These are phyloP conservation scores for Suillus plorans DNA, from an alignment of 768 basidiomycete genomes.

Conservation along the genomic window DNA sequence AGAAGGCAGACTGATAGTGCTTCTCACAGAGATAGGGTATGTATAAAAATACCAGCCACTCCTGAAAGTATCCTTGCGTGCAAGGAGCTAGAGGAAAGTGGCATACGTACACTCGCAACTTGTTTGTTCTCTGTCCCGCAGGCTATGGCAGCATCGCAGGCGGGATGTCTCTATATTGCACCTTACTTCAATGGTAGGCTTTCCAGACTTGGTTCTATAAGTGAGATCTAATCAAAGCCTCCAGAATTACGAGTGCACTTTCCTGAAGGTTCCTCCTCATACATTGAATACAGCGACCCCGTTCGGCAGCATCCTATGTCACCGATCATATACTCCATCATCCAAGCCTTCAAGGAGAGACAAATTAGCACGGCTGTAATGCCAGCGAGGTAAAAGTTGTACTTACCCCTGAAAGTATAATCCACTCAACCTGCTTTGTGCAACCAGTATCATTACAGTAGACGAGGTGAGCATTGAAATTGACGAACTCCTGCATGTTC, in stretches of 20 bases:
- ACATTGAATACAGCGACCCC: constrained; percentile 37
- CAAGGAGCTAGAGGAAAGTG: constrained; percentile 37
- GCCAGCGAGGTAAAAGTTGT: constrained; percentile 44
- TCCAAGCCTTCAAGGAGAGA: constrained; percentile 35
- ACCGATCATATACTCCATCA: constrained; percentile 38
- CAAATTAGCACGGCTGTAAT: constrained; percentile 44
- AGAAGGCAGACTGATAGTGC: neutral
- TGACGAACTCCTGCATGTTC: neutral
- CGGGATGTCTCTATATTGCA: constrained; percentile 50
- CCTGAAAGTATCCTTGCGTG: constrained; percentile 53
- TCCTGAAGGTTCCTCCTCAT: constrained; percentile 33
- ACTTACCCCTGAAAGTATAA: neutral
- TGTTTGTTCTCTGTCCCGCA: constrained; percentile 55
- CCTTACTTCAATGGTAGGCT: constrained; percentile 55
- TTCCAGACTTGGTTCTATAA: neutral
- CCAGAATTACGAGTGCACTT: constrained; percentile 50
- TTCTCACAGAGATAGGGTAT: constrained; percentile 41
- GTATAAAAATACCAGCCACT: constrained; percentile 61
- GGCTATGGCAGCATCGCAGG: constrained; percentile 53
- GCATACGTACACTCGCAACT: constrained; percentile 55
- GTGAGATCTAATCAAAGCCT: neutral
- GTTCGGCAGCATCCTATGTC: constrained; percentile 43
- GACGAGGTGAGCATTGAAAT: constrained; percentile 31
- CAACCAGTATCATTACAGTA: constrained; percentile 38
- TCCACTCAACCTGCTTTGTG: neutral